Evolutionary conservation across 371 early-diverging fungal genomes (phyloP).

Genomic region (Rhizopus sp.): DNA sequence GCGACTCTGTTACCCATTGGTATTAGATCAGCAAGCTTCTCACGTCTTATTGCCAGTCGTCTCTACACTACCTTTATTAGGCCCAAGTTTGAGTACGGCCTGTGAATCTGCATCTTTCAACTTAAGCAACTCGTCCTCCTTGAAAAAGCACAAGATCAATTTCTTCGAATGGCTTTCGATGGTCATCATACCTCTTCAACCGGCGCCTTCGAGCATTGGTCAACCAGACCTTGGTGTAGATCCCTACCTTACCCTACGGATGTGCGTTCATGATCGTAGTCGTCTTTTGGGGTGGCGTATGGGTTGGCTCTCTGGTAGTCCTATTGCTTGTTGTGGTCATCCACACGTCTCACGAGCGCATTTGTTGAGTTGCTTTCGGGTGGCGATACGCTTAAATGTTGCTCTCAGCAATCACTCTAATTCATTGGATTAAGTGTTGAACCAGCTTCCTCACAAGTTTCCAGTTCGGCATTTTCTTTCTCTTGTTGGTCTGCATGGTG

Average conservation of each 20-base stretch:
- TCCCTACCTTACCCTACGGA: constrained; percentile 4
- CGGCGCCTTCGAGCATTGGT: constrained; percentile 15
- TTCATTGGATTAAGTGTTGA: neutral
- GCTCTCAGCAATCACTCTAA: neutral
- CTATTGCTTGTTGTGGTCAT: constrained; percentile 8
- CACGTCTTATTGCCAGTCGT: neutral
- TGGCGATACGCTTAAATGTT: neutral
- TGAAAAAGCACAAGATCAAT: constrained; percentile 15
- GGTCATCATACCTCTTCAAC: constrained; percentile 12
- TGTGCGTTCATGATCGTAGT: neutral
- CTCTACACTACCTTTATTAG: constrained; percentile 19
- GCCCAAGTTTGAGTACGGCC: constrained; percentile 26
- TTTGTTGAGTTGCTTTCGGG: neutral
- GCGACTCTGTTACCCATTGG: constrained; percentile 1
- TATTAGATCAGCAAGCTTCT: constrained; percentile 1
- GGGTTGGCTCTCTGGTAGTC: constrained; percentile 14
- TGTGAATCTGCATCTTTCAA: constrained; percentile 2
- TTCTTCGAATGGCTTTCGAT: constrained; percentile 19
- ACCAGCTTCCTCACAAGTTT: constrained; percentile 1
- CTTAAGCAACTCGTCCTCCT: neutral
- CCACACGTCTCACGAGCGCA: constrained; percentile 6
- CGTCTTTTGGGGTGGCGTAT: constrained; percentile 19
- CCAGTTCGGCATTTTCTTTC: neutral
- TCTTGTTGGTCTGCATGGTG: neutral
- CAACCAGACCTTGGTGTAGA: constrained; percentile 5